A percentile compares a stretch with the other conserved stretches of the same genome.
phyloP scores from a whole-genome alignment of 768 basidiomycete genomes.

The Suillus bovinus region DNA sequence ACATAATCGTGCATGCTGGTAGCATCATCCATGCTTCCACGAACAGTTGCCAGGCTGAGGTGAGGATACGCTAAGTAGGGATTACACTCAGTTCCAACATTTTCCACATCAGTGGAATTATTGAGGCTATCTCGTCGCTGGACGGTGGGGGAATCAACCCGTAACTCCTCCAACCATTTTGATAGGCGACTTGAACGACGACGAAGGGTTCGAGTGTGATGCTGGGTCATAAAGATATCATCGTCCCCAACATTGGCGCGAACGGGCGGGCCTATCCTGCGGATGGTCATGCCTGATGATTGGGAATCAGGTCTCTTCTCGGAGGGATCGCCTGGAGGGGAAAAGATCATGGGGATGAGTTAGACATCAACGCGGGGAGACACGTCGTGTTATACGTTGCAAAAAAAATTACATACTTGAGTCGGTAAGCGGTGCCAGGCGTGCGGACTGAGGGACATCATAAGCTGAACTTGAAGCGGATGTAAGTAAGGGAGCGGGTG shows the following conservation, averaged over 20 bases:
- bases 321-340: slow-evolving; percentile 19
- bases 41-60: slow-evolving; percentile 29
- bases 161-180: slow-evolving; percentile 47
- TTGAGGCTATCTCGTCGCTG: slow-evolving; percentile 17
- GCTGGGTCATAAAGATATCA: slow-evolving; percentile 7
- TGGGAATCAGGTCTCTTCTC: slow-evolving; percentile 24
- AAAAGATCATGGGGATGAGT: slow-evolving; percentile 11
- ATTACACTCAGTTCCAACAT: slow-evolving; percentile 31
- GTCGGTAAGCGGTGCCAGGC: slow-evolving; percentile 1
- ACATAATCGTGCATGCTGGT: slow-evolving; percentile 42
- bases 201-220: slow-evolving; percentile 20
- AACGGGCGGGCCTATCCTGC: slow-evolving; percentile 27
- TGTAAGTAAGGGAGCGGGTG: slow-evolving; percentile 15
- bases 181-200: slow-evolving; percentile 42
- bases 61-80: slow-evolving; percentile 46
- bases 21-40: slow-evolving; percentile 32
- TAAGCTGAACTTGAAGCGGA: slow-evolving; percentile 19
- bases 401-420: slow-evolving; percentile 24
- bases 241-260: slow-evolving; percentile 16
- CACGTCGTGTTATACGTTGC: slow-evolving; percentile 28
- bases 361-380: slow-evolving; percentile 31
- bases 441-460: slow-evolving; percentile 14
- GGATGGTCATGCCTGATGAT: slow-evolving; percentile 31
- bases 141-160: slow-evolving; percentile 21
- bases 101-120: slow-evolving; percentile 23